Conservation (phyloP, 2,329 filamentous ascomycete species). For the Daldinia eschscholtzii region DNA sequence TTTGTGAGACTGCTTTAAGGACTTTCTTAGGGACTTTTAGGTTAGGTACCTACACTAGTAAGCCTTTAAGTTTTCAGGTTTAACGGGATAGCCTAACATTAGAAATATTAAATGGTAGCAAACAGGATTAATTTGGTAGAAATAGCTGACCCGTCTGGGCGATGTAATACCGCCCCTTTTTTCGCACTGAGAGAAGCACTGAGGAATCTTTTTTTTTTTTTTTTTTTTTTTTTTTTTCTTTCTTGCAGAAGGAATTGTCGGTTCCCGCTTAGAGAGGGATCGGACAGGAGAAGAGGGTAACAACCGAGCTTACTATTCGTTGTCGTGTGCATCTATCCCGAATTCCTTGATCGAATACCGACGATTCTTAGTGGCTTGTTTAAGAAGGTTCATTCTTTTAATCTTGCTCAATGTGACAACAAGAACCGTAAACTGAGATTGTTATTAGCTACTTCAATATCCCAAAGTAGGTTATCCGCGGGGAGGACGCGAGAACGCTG, state of each 20-base stretch:
- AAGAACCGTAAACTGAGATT: conserved; percentile 29
- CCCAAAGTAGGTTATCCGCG: conserved; percentile 17
- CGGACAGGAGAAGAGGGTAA: conserved; percentile 28
- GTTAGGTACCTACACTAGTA: conserved; percentile 27
- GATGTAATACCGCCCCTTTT: conserved; percentile 23
- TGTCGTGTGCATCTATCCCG: conserved; percentile 27
- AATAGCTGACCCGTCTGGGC: conserved; percentile 37
- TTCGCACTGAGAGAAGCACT: conserved; percentile 13
- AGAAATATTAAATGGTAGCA: conserved; percentile 35
- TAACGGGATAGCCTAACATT: conserved; percentile 24
- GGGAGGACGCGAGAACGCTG: conserved; percentile 22
- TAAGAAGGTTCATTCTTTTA: conserved; percentile 30
- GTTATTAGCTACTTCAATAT: conserved; percentile 13
- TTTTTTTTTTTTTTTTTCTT: background rate
- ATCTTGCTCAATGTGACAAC: conserved; percentile 31
- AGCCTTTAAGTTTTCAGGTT: conserved; percentile 35
- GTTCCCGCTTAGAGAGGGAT: conserved; percentile 25
- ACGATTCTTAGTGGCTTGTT: conserved; percentile 14
- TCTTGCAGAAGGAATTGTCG: conserved; percentile 25
- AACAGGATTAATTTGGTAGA: conserved; percentile 40
- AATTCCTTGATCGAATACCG: conserved; percentile 31
- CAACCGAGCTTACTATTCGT: conserved; percentile 44
- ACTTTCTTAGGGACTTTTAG: background rate
- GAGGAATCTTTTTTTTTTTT: background rate
- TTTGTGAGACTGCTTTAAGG: conserved; percentile 18